Evolutionary conservation across 768 basidiomycete species (phyloP).

Genomic region (Pseudohyphozyma bogoriensis): DNA sequence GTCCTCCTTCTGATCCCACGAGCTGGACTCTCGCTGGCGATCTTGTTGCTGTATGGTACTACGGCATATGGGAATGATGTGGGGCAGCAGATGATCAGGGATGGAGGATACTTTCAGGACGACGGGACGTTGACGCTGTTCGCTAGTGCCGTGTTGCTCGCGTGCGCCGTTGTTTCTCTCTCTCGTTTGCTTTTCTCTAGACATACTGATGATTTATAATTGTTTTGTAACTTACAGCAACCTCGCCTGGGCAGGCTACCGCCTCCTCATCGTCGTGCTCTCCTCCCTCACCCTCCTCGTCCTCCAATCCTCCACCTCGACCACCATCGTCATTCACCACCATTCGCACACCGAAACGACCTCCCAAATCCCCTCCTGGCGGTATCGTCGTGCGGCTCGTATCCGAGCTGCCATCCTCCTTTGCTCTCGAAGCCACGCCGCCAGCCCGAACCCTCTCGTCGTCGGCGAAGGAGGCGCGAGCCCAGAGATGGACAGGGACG

Average conservation of each 20-base stretch:
- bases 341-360: not conserved
- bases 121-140: constrained; percentile 15
- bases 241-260: constrained; percentile 12
- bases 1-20: constrained; percentile 21
- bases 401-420: constrained; percentile 19
- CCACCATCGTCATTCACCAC: not conserved
- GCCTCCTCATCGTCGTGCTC: constrained; percentile 8
- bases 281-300: not conserved
- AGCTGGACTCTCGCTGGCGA: constrained; percentile 19
- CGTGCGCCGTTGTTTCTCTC: not conserved
- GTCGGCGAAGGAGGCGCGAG: no score
- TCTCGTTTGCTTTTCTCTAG: not conserved
- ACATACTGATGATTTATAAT: not conserved
- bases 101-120: constrained; percentile 13
- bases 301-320: not conserved
- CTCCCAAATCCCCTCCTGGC: not conserved
- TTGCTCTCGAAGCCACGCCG: no score
- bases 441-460: constrained; percentile 9
- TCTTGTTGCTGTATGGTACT: constrained; percentile 19
- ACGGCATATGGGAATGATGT: constrained; percentile 8
- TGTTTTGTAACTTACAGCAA: not conserved
- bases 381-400: constrained; percentile 6
- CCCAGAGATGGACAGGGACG: no score
- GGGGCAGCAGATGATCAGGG: not conserved
- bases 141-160: constrained; percentile 13